Evolutionary conservation across 306 rosid genomes (phyloP).

Genomic region (Potentilla sterilis): DNA sequence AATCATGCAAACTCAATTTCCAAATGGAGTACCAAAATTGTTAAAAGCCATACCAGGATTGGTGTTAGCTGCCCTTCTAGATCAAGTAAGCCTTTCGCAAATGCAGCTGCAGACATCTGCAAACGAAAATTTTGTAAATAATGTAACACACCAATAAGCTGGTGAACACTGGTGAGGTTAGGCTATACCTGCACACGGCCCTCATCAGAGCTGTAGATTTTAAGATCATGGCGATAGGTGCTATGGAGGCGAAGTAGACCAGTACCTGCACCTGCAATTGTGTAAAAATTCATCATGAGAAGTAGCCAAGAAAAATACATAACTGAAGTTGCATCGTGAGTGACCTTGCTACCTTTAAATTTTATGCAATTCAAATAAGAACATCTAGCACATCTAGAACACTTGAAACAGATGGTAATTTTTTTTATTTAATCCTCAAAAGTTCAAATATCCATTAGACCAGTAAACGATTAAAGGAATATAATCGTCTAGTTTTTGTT

Average conservation of each 20-base stretch:
- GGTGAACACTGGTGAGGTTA: background rate
- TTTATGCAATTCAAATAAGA: slow-evolving; percentile 25
- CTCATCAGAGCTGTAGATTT: slow-evolving; percentile 99
- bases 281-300: slow-evolving; percentile 26
- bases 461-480: background rate
- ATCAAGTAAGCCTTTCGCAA: slow-evolving; percentile 99
- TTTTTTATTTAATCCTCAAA: background rate
- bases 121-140: slow-evolving; percentile 30
- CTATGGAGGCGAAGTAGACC: slow-evolving; percentile 98
- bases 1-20: slow-evolving; percentile 32
- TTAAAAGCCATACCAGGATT: slow-evolving; percentile 66
- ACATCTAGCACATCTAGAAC: slow-evolving; percentile 18
- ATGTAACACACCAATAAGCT: slow-evolving; percentile 14
- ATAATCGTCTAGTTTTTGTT: background rate
- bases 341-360: background rate
- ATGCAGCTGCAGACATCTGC: slow-evolving; percentile 99
- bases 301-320: background rate
- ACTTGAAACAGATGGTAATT: background rate
- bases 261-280: slow-evolving; percentile 85
- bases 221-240: slow-evolving; percentile 94
- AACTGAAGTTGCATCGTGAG: background rate
- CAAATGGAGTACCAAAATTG: slow-evolving; percentile 24
- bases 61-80: slow-evolving; percentile 96
- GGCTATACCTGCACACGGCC: slow-evolving; percentile 98
- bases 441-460: background rate